Conservation (phyloP, 495 filamentous ascomycete genomes). For the Penicillium paradoxum region DNA sequence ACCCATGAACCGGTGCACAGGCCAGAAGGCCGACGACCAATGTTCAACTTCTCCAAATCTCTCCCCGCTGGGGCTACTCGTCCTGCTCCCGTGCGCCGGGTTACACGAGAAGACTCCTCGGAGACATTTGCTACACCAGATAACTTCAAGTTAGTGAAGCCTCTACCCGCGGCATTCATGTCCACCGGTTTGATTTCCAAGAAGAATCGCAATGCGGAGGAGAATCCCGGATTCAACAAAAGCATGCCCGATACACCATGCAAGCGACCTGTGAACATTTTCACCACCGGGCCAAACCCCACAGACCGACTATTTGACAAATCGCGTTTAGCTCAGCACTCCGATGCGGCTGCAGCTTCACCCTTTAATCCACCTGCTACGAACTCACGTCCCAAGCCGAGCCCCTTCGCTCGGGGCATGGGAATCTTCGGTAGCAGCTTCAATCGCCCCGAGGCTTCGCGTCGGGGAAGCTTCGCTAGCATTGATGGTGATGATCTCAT, state of each 20-base stretch:
- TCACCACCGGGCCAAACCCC: conserved; percentile 55
- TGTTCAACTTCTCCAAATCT: conserved; percentile 74
- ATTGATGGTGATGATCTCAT: conserved; percentile 66
- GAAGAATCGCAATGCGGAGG: conserved; percentile 57
- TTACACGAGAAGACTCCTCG: conserved; percentile 41
- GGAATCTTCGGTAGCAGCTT: conserved; percentile 63
- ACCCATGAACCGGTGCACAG: conserved; percentile 59
- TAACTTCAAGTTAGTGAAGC: conserved; percentile 77
- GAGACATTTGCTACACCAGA: conserved; percentile 74
- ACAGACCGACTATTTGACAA: conserved; percentile 52
- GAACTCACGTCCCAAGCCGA: conserved; percentile 37
- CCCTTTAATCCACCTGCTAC: conserved; percentile 53
- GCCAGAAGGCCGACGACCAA: conserved; percentile 43
- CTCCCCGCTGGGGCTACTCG: conserved; percentile 63
- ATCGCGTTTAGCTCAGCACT: conserved; percentile 52
- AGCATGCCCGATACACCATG: conserved; percentile 91
- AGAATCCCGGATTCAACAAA: conserved; percentile 30
- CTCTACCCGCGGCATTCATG: conserved; percentile 80
- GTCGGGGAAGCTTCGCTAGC: conserved; percentile 72
- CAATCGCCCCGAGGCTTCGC: conserved; percentile 45
- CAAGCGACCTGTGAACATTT: conserved; percentile 68
- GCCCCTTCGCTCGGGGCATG: conserved; percentile 61
- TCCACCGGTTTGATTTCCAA: conserved; percentile 95
- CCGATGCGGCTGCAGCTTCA: conserved; percentile 59
- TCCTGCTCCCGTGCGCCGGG: conserved; percentile 36